These are phyloP conservation scores for Candida pseudofarinosa DNA, from an alignment of 805 yeast species.

Conservation along the genomic window DNA sequence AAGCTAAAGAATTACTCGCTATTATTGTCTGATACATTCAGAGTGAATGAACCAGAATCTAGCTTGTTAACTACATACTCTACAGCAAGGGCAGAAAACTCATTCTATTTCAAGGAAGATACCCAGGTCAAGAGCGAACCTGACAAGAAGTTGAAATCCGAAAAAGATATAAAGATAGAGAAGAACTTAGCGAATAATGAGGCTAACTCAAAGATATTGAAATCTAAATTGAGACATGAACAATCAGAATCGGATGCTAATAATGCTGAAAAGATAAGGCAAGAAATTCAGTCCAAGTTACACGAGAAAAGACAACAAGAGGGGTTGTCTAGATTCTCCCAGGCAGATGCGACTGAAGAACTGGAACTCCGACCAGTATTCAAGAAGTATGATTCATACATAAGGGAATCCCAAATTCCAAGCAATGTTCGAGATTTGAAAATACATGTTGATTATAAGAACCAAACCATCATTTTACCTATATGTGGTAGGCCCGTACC, in stretches of 20 bases:
- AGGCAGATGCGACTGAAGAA: conserved; percentile 67
- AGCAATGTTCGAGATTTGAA: conserved; percentile 73
- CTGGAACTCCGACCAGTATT: conserved; percentile 67
- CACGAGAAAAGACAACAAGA: conserved; percentile 84
- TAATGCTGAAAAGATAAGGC: conserved; percentile 71
- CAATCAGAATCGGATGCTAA: conserved; percentile 65
- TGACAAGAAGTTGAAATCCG: conserved; percentile 31
- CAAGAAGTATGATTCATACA: conserved; percentile 89
- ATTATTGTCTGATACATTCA: conserved; percentile 75
- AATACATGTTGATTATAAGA: conserved; percentile 80
- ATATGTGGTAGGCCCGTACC: conserved; percentile 96
- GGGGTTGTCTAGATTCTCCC: conserved; percentile 77
- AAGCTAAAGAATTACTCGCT: conserved; percentile 63
- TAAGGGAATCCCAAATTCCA: conserved; percentile 91
- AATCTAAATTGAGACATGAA: conserved; percentile 76
- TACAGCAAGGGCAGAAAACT: conserved; percentile 67
- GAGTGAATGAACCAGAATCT: conserved; percentile 60
- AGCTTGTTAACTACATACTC: conserved; percentile 69
- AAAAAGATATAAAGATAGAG: conserved; percentile 33
- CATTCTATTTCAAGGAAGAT: conserved; percentile 77
- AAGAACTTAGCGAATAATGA: conserved; percentile 23
- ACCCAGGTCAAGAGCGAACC: conserved; percentile 27
- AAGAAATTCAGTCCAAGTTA: conserved; percentile 74
- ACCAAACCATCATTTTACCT: conserved; percentile 87
- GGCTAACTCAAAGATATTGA: conserved; percentile 63